A percentile compares a stretch with the other conserved stretches of the same genome.
Conservation (phyloP, 2,329 filamentous ascomycete species). For the Claviceps capensis region DNA sequence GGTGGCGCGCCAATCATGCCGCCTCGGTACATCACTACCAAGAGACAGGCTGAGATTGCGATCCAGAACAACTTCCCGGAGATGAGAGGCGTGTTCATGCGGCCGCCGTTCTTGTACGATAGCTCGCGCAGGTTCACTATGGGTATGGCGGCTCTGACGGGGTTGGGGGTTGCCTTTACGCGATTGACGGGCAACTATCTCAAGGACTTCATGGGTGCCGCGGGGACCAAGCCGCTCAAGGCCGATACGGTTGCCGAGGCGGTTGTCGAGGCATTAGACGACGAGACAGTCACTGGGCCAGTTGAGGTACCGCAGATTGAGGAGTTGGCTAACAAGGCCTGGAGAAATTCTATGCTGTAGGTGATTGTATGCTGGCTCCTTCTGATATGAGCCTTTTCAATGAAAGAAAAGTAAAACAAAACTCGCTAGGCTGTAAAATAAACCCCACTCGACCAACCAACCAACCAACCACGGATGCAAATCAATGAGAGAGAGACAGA, state of each 20-base stretch:
- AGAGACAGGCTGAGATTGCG: slow-evolving; percentile 73
- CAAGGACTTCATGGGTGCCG: slow-evolving; percentile 64
- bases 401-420: not conserved
- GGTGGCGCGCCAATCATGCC: slow-evolving; percentile 77
- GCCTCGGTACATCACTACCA: slow-evolving; percentile 74
- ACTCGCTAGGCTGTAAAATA: slow-evolving; percentile 21
- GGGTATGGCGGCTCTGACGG: slow-evolving; percentile 67
- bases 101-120: slow-evolving; percentile 85
- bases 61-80: slow-evolving; percentile 59
- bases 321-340: slow-evolving; percentile 63
- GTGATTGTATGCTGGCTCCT: not conserved
- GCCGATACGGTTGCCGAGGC: slow-evolving; percentile 81
- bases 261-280: slow-evolving; percentile 72
- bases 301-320: slow-evolving; percentile 74
- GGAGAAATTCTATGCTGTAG: slow-evolving; percentile 84
- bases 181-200: slow-evolving; percentile 62
- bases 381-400: not conserved
- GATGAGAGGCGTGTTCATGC: slow-evolving; percentile 69
- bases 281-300: slow-evolving; percentile 58
- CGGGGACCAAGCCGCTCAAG: slow-evolving; percentile 74
- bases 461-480: too few species aligned
- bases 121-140: slow-evolving; percentile 67
- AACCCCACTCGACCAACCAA: not conserved
- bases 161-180: slow-evolving; percentile 65
- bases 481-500: not conserved